Evolutionary conservation across 2,329 filamentous ascomycete species (phyloP).

Genomic region (Thielaviopsis cerberus): DNA sequence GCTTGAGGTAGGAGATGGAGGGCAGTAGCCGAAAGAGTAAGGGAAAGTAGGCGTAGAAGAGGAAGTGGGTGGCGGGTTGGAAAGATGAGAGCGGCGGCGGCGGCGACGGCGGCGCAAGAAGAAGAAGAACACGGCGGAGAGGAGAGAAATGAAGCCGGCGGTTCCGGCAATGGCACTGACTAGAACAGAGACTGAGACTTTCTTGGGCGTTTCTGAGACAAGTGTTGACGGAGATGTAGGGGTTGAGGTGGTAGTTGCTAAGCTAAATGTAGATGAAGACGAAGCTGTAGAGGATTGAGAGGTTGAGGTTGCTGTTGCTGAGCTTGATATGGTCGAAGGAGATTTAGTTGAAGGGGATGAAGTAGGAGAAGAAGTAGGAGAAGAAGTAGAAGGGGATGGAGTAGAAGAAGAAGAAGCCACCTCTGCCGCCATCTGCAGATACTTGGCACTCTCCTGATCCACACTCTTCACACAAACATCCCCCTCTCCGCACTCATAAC

Average conservation of each 20-base stretch:
- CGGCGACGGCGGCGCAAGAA: not conserved
- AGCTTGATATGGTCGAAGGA: not conserved
- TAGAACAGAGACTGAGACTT: not conserved
- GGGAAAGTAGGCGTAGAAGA: not conserved
- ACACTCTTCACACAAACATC: not conserved
- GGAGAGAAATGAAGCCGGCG: not conserved
- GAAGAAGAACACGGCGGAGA: not conserved
- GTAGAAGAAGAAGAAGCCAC: not conserved
- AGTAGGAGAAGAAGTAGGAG: too few relatives aligned
- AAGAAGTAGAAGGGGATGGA: too few relatives aligned
- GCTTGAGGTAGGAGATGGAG: not conserved
- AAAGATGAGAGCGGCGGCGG: not conserved
- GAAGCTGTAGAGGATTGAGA: not conserved
- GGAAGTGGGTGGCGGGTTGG: too few relatives aligned
- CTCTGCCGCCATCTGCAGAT: not conserved
- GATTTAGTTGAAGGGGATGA: too few relatives aligned
- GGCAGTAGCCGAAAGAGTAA: not conserved
- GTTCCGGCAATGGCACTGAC: not conserved
- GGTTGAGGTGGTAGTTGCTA: not conserved
- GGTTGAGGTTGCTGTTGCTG: not conserved
- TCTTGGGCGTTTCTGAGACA: not conserved
- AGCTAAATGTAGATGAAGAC: not conserved
- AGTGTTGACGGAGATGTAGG: not conserved
- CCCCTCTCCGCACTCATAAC: not conserved
- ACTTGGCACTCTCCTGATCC: not conserved